Evolutionary conservation across 495 filamentous ascomycete species (phyloP).

Genomic region (Tuber microsphaerosporum): DNA sequence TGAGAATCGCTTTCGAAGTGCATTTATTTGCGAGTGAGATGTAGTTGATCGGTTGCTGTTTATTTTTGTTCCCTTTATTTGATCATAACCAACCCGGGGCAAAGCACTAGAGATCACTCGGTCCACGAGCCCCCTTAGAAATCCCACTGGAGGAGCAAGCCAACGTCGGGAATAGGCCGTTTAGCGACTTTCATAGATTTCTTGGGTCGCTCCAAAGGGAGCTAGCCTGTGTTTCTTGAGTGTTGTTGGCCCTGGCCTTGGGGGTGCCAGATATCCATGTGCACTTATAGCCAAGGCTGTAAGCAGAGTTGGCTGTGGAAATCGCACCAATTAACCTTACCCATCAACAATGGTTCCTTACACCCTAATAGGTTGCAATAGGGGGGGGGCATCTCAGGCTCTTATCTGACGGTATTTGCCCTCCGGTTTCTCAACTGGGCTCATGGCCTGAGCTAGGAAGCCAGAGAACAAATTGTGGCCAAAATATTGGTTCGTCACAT

Average conservation of each 20-base stretch:
- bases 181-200: neutral
- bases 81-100: neutral
- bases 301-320: too few relatives aligned
- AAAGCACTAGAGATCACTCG: neutral
- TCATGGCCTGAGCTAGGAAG: neutral
- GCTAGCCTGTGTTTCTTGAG: neutral
- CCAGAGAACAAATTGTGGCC: neutral
- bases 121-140: neutral
- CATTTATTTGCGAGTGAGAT: neutral
- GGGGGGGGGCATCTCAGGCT: too few relatives aligned
- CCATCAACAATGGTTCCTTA: neutral
- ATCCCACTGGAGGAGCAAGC: neutral
- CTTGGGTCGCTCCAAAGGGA: neutral
- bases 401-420: neutral
- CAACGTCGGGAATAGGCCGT: neutral
- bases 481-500: neutral
- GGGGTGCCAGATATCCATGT: too few relatives aligned
- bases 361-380: neutral
- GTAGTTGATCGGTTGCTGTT: neutral
- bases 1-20: neutral
- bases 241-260: neutral
- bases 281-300: too few relatives aligned
- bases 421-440: neutral
- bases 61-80: neutral
- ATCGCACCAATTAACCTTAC: neutral